These are phyloP conservation scores for Salix brachista DNA, from an alignment of 345 rosid genomes.

Conservation along the genomic window DNA sequence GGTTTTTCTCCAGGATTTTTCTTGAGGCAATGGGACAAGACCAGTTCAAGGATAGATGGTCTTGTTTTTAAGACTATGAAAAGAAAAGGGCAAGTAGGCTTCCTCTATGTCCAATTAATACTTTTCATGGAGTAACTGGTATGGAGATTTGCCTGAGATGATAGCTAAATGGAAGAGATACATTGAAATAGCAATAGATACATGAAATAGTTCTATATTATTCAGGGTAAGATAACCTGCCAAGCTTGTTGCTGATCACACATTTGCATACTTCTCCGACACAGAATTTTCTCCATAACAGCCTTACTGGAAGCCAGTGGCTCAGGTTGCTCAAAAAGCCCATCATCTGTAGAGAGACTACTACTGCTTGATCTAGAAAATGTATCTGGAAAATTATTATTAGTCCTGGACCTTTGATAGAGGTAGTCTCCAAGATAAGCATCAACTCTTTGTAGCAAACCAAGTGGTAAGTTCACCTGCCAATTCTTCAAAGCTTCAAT, in stretches of 20 bases:
- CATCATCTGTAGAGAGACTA: slow-evolving; percentile 61
- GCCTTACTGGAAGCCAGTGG: slow-evolving; percentile 44
- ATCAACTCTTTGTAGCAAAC: slow-evolving; percentile 57
- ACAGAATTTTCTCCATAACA: slow-evolving; percentile 48
- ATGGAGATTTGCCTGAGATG: no score
- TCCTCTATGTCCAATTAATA: background rate
- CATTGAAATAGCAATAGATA: background rate
- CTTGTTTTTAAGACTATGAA: background rate
- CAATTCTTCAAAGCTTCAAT: slow-evolving; percentile 12
- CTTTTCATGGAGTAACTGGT: no score
- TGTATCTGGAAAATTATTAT: slow-evolving; percentile 37
- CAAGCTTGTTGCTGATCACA: slow-evolving; percentile 59
- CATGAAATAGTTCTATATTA: slow-evolving; percentile 4
- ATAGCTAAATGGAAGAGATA: background rate
- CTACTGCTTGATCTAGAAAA: slow-evolving; percentile 55
- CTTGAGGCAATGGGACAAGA: background rate
- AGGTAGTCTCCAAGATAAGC: slow-evolving; percentile 61
- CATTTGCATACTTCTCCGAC: slow-evolving; percentile 55
- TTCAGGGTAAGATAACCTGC: slow-evolving; percentile 56
- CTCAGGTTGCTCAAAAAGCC: slow-evolving; percentile 64
- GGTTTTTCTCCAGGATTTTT: background rate
- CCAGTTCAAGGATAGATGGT: background rate
- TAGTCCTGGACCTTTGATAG: slow-evolving; percentile 43
- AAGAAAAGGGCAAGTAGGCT: background rate
- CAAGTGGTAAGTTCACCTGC: slow-evolving; percentile 59